A percentile compares a stretch with the other conserved stretches of the same genome.
These are phyloP conservation scores for Albifimbria verrucaria DNA, from an alignment of 2,329 filamentous ascomycete genomes.

Conservation along the genomic window DNA sequence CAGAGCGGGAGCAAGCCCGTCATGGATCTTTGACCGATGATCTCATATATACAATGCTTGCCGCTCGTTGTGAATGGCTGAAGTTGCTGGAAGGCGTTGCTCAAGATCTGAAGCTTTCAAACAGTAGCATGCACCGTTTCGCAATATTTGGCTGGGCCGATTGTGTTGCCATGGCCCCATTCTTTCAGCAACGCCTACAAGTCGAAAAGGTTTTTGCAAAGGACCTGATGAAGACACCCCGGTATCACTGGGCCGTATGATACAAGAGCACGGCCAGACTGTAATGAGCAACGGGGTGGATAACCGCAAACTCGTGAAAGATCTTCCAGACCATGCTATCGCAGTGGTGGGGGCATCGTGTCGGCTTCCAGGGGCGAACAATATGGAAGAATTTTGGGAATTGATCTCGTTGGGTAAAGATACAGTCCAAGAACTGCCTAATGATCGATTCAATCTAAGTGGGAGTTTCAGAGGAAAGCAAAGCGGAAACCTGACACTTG, in stretches of 20 bases:
- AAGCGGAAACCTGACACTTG: neutral
- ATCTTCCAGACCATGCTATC: neutral
- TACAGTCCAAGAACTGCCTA: neutral
- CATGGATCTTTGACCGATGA: neutral
- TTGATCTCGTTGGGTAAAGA: neutral
- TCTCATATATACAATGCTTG: neutral
- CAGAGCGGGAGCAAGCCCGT: neutral
- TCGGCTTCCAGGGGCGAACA: constrained; percentile 1
- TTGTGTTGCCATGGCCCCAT: neutral
- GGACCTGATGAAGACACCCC: no score
- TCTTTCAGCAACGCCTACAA: no score
- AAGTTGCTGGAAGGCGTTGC: neutral
- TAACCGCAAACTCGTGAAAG: no score
- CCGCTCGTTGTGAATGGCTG: neutral
- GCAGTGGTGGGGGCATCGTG: constrained; percentile 2
- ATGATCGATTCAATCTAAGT: neutral
- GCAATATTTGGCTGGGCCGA: neutral
- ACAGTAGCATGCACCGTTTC: neutral
- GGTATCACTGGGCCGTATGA: no score
- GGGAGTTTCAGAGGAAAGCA: neutral
- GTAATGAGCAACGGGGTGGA: no score
- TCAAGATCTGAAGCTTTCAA: neutral
- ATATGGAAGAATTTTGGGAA: constrained; percentile 1
- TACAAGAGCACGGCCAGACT: no score
- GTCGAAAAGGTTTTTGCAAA: no score